Evolutionary conservation across 208 protist genomes (phyloP).

Genomic region (Leishmania guyanensis): DNA sequence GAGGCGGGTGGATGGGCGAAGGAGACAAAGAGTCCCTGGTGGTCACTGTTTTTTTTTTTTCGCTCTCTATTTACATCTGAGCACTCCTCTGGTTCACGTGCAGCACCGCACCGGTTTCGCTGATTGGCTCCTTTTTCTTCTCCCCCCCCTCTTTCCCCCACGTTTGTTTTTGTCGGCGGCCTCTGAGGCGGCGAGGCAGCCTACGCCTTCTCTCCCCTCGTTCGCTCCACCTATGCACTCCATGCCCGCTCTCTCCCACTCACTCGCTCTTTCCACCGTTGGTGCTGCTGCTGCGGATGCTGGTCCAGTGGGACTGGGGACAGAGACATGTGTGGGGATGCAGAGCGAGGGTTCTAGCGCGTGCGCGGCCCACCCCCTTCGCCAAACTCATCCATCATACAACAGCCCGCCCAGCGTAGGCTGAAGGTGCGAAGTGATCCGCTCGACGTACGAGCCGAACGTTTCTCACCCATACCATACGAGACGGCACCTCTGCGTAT

Average conservation of each 20-base stretch:
- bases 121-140: not conserved
- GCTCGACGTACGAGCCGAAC: not conserved
- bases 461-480: not conserved
- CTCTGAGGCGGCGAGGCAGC: not conserved
- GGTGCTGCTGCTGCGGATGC: not conserved
- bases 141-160: not conserved
- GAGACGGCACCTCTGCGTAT: not conserved
- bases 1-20: not conserved
- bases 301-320: not conserved
- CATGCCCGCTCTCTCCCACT: not conserved
- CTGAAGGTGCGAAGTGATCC: not conserved
- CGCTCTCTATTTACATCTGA: not conserved
- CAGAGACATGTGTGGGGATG: not conserved
- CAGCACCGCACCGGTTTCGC: not conserved
- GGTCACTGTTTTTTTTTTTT: not conserved
- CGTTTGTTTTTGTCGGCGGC: not conserved
- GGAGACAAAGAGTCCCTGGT: not conserved
- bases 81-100: not conserved
- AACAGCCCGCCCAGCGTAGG: not conserved
- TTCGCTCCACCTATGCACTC: not conserved
- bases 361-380: not conserved
- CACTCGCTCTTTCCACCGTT: slow-evolving; percentile 1
- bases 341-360: not conserved
- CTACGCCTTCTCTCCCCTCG: not conserved
- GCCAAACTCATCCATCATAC: not conserved